Percentiles rank a stretch among this genome's conserved stretches.
These are phyloP conservation scores for Penicillium arizonense DNA, from an alignment of 495 filamentous ascomycete genomes.

Conservation along the genomic window DNA sequence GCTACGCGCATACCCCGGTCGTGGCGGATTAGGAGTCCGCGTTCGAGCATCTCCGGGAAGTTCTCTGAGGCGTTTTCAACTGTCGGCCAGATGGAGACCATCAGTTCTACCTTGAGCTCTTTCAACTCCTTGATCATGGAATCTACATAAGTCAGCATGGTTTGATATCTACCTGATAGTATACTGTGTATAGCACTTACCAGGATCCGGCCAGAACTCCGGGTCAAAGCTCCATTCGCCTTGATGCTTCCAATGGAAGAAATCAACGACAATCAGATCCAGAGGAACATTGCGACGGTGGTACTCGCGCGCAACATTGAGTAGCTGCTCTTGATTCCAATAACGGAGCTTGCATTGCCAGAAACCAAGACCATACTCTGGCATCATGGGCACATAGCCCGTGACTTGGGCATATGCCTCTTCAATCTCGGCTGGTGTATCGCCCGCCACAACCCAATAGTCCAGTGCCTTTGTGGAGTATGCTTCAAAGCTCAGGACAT, in stretches of 20 bases:
- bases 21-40: constrained; percentile 50
- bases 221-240: constrained; percentile 60
- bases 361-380: constrained; percentile 60
- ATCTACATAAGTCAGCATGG: constrained; percentile 19
- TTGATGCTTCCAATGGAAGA: constrained; percentile 61
- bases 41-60: constrained; percentile 53
- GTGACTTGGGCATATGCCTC: constrained; percentile 50
- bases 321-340: constrained; percentile 56
- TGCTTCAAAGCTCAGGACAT: constrained; percentile 58
- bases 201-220: constrained; percentile 56
- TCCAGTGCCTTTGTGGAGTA: constrained; percentile 52
- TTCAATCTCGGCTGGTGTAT: constrained; percentile 50
- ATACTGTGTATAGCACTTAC: constrained; percentile 18
- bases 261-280: constrained; percentile 59
- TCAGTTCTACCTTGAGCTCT: constrained; percentile 50
- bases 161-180: constrained; percentile 7
- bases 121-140: constrained; percentile 56
- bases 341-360: constrained; percentile 64
- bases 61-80: constrained; percentile 52
- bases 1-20: constrained; percentile 51
- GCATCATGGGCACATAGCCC: constrained; percentile 59
- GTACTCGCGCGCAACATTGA: constrained; percentile 54
- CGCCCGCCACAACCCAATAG: constrained; percentile 58
- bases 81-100: constrained; percentile 62
- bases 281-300: constrained; percentile 47